A percentile compares a stretch with the other conserved stretches of the same genome.
Evolutionary conservation across 2,329 filamentous ascomycete genomes (phyloP).

Genomic region (Fusarium floridanum): DNA sequence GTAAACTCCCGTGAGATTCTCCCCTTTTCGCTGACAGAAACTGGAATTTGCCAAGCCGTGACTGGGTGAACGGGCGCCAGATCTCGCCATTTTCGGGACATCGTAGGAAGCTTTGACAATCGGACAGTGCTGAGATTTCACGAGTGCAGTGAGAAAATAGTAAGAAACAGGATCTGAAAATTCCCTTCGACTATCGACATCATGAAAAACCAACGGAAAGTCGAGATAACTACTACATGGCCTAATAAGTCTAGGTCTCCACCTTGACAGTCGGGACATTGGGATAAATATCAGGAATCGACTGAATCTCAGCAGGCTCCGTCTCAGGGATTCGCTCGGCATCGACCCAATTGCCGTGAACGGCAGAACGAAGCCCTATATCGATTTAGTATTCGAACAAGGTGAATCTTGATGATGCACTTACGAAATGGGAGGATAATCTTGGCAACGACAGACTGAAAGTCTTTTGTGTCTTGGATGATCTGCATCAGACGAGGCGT

Average conservation of each 20-base stretch:
- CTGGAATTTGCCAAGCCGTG: not conserved
- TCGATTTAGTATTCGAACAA: not conserved
- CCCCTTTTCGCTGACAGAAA: not conserved
- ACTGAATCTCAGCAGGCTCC: not conserved
- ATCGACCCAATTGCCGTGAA: not conserved
- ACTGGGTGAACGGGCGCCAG: not conserved
- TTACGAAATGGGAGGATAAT: not conserved
- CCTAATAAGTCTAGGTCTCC: not conserved
- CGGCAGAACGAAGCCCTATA: not conserved
- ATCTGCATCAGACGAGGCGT: not conserved
- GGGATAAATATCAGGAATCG: not conserved
- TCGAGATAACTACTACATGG: not conserved
- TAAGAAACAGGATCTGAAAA: not conserved
- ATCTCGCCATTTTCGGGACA: not conserved
- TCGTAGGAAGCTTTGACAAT: not conserved
- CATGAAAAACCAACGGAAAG: not conserved
- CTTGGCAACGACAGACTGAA: not conserved
- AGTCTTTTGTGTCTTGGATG: conserved; percentile 1
- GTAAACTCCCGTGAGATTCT: not conserved
- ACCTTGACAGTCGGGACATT: not conserved
- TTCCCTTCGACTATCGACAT: not conserved
- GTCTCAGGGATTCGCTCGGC: conserved; percentile 1
- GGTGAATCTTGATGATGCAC: not conserved
- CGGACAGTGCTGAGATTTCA: no score
- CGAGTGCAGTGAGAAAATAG: not conserved